Evolutionary conservation across 2,329 filamentous ascomycete species (phyloP), one percentile per base, ranked within the genome.

Genomic region (Cladobotryum mycophilum): DNA sequence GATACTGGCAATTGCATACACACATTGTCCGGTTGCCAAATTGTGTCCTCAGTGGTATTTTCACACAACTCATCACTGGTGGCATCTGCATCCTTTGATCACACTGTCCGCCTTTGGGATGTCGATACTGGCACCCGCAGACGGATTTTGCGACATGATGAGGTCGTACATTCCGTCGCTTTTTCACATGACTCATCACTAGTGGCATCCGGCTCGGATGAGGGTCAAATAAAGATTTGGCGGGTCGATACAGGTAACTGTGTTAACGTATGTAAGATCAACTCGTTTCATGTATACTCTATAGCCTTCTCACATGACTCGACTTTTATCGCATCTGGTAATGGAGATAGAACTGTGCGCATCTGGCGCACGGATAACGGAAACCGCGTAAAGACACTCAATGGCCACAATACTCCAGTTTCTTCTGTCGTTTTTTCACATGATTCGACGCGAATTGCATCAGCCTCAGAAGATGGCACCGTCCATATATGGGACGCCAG

Each of bases 271-370:
- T 17, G 45, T 11, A 35, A 41, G 14, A 41, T 35, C 7, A 41
- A 35, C 17, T 11, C 0, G n/a, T 8, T 5, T 1, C 0, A 1
- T 3, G 35, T 49, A 25, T 14, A 11, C 12, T 42, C 20, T 2
- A 37, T 47, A 8, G 41, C 43, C 14, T 53, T 53, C 36, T 53
- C 51, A 1, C 47, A 37, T 15, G 36, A 53, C 17, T 42, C 41
- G 12, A 12, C 30, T 4, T 14, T 46, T 14, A 9, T 53, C 3
- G 46, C 47, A 33, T 49, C 36, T 2, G 51, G 43, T 36, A 35
- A 7, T 30, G 13, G n/a, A n/a, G n/a, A n/a, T n/a, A n/a, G n/a
- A n/a, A n/a, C n/a, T 8, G 7, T 52, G 13, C 15, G 37, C 4
- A 8, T 53, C 17, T 49, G 42, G 51, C n/a, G 25, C 12, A 17